A percentile compares a stretch with the other conserved stretches of the same genome.
Evolutionary conservation across 139 green algal genomes (phyloP).

Genomic region (Pleodorina starrii): DNA sequence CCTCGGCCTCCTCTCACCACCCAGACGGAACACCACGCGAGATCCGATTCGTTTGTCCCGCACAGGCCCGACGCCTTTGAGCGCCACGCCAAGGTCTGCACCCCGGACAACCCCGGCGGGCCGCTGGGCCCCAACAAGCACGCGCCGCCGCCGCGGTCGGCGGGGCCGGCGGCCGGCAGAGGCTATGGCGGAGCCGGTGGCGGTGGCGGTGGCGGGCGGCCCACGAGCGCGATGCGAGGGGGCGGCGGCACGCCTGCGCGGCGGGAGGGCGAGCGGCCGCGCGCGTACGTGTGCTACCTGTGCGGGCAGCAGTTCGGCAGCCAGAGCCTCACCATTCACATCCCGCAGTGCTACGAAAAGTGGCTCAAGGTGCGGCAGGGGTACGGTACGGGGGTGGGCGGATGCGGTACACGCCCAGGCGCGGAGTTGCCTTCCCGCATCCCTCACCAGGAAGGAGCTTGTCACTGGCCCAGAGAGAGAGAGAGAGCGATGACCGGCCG

Average conservation of each 20-base stretch:
- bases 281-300: slow-evolving; percentile 65
- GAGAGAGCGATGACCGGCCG: too few species aligned
- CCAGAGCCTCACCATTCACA: slow-evolving; percentile 64
- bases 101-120: slow-evolving; percentile 62
- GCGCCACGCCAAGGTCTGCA: slow-evolving; percentile 65
- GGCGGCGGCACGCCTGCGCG: slow-evolving; percentile 21
- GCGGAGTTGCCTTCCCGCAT: too few species aligned
- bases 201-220: background rate
- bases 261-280: slow-evolving; percentile 41
- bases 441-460: too few species aligned
- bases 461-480: too few species aligned
- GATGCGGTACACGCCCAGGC: too few species aligned
- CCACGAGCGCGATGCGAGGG: background rate
- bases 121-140: slow-evolving; percentile 61
- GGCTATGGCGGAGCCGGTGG: background rate
- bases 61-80: slow-evolving; percentile 63
- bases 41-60: too few species aligned
- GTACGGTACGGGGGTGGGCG: background rate
- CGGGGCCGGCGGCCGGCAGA: background rate
- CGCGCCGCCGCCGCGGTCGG: background rate
- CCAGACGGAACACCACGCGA: too few species aligned
- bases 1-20: too few species aligned
- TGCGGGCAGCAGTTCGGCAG: slow-evolving; percentile 68
- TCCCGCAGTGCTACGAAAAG: slow-evolving; percentile 72
- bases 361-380: slow-evolving; percentile 58